Conservation (phyloP, 2,329 filamentous ascomycete genomes). For the Zarea fungicola region DNA sequence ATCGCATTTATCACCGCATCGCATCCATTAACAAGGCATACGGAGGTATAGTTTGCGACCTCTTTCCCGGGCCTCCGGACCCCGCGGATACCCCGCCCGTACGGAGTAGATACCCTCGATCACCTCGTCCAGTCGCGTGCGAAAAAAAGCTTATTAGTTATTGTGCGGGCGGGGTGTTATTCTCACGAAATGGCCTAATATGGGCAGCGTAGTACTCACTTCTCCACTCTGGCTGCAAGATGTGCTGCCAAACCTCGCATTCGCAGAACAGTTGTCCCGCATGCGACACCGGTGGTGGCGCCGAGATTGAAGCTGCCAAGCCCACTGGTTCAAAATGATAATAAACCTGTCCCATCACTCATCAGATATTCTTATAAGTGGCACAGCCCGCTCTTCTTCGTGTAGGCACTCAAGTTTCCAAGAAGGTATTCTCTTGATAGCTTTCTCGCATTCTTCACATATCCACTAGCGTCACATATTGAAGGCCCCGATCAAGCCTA, state of each 20-base stretch:
- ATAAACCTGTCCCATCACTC: neutral
- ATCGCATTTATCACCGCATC: no score
- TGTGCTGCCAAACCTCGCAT: neutral
- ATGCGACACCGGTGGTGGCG: no score
- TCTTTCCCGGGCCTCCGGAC: neutral
- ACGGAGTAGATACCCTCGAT: neutral
- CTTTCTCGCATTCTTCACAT: neutral
- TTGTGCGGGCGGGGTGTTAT: neutral
- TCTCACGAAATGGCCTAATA: slow-evolving; percentile 3
- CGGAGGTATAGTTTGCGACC: neutral
- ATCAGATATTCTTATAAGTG: no score
- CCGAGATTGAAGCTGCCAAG: no score
- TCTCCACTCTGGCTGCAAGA: slow-evolving; percentile 3
- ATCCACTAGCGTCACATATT: no score
- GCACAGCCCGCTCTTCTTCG: no score
- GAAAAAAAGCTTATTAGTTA: no score
- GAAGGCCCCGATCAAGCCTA: no score
- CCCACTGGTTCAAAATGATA: neutral
- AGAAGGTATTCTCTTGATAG: no score
- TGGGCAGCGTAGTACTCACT: neutral
- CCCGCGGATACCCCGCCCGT: neutral
- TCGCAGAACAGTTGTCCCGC: neutral
- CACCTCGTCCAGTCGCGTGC: no score
- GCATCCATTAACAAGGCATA: no score
- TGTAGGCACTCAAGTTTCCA: no score